Conservation (phyloP, 139 green algal species). For the Picochlorum costavermella region DNA sequence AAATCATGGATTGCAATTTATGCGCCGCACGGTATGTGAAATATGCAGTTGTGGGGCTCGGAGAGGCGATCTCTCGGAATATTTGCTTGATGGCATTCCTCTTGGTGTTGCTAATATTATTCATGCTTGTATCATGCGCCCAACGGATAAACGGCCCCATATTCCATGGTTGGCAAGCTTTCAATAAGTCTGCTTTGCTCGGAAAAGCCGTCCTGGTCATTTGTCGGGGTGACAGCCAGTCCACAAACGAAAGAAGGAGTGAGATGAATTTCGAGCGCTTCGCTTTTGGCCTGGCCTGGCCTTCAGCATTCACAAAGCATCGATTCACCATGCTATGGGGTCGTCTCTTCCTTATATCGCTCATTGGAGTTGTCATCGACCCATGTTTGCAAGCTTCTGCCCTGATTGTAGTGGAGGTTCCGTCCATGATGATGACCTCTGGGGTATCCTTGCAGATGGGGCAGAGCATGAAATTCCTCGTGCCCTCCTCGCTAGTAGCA, state of each 20-base stretch:
- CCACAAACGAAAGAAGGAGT: background rate
- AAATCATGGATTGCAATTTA: background rate
- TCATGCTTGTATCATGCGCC: slow-evolving; percentile 1
- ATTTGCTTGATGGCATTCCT: background rate
- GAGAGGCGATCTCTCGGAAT: background rate
- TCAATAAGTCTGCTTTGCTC: background rate
- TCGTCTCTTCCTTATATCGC: background rate
- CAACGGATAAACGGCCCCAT: background rate
- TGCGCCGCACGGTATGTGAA: background rate
- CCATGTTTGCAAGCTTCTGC: background rate
- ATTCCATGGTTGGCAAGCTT: background rate
- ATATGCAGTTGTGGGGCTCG: background rate
- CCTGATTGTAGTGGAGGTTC: background rate
- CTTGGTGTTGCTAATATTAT: background rate
- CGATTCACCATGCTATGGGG: background rate
- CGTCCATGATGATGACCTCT: slow-evolving; percentile 1
- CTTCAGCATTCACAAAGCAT: background rate
- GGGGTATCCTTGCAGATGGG: background rate
- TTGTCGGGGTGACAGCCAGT: background rate
- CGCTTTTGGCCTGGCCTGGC: background rate
- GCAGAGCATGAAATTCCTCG: background rate
- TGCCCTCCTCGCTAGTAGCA: background rate
- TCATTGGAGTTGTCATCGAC: background rate
- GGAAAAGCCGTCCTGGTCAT: background rate
- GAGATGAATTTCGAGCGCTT: background rate